Base-by-base conservation (phyloP, 257 asterid species). In the Scutellaria minor region DNA sequence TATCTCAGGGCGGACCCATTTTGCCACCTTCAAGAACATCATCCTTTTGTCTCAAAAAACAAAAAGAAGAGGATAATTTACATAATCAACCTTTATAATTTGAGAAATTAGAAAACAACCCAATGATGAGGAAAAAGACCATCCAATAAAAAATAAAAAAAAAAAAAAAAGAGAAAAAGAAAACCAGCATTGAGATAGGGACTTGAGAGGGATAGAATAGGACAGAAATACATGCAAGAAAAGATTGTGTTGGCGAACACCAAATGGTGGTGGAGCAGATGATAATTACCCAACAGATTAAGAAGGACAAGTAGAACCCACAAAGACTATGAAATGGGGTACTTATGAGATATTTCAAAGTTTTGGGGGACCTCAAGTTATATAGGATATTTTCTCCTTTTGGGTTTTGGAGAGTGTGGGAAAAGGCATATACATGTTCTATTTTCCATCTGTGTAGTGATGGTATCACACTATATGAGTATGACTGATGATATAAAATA, bases 221-320 rank as follows among this genome's bases (percentile, higher is more conserved):
- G 83, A 79, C 79, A 68, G 31, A 82, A 73, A 83, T 80, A 47
- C 56, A 77, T 70, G 63, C 7, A 46, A 48, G 58, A 71, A 63
- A 61, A 78, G 67, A 73, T 37, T 59, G 75, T 52, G 37, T 70
- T 70, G 80, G 75, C 51, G 68, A 58, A 35, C 37, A 52, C 59
- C 55, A 6, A 18, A 52, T 52, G 45, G 27, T 64, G 73, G 60
- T 74, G 77, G 77, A 56, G 72, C 75, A 75, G 42, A 58, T 59
- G 68, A 75, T 60, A 47, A 71, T 69, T 65, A 71, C 80, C 22
- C 71, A 24, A 59, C 67, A 53, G 65, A 46, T 73, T 62, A 58
- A 27, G 6, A 39, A 61, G 72, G 52, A 45, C 55, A 66, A 63
- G 44, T 61, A 6, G 72, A 47, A 35, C 82, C 82, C 83, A 68